Evolutionary conservation across 2,329 filamentous ascomycete genomes (phyloP), one percentile per base, ranked within the genome.

Genomic region (Knoxdaviesia proteae): DNA sequence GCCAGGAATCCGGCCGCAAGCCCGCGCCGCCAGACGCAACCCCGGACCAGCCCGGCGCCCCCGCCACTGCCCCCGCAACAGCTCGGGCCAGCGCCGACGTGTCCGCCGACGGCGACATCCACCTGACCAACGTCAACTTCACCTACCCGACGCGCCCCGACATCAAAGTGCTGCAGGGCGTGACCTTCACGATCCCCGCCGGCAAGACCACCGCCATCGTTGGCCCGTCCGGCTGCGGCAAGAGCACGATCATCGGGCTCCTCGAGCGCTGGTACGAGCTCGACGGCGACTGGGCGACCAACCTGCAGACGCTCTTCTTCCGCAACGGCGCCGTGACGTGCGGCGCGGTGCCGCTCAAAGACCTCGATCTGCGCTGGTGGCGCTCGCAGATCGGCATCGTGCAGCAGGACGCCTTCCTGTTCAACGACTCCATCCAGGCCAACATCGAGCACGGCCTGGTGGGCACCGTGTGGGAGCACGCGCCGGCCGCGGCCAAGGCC

Each of bases 151-250:
- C 62, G 40, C 64, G 77, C 8, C 72, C 74, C 0, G 67, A 76
- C 45, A 68, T 77, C 46, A 73, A 72, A 50, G 71, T 83, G 0
- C 56, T 83, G 1, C 67, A 80, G 49, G 58, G 65, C 3, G 55
- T 83, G 3, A 64, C 68, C 49, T 57, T 82, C 6, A 61, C 56
- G 0, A 70, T 84, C 44, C 63, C 70, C 46, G 64, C 70, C 6
- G 76, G 77, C 20, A 79, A 80, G 51, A 68, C 77, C 2, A 83
- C 78, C 1, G 80, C 80, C 2, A 77, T 86, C 11, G 80, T 86
- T 20, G 80, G 80, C 0, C 71, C 77, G 0, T 81, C 76, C 3
- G 80, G 80, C 0, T 76, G 70, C 5, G 80, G 81, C 0, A 87
- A 86, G 55, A 80, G 74, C 41, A 86, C 80, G 0, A 73, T 84